Evolutionary conservation across 192 early-diverging fungal species (phyloP), one percentile per base, ranked within the genome.

Genomic region (Gigaspora rosea): DNA sequence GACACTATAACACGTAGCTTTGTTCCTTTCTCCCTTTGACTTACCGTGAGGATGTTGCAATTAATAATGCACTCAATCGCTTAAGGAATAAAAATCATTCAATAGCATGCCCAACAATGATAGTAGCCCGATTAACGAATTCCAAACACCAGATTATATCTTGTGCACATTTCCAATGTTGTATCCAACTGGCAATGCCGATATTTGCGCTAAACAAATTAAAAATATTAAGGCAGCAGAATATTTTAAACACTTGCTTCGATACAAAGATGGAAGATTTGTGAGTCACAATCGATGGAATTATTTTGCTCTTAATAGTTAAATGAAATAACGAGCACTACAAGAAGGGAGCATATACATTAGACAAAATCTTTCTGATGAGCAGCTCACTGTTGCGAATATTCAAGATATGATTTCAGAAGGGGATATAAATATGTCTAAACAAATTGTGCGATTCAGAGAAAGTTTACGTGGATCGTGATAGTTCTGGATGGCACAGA

Each of bases 81-180:
- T 33, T 66, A 32, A 12, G 35, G 33, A 16, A 1, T 3, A 7
- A 36, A 36, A 66, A 66, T 32, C 33, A 12, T 46, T 7, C 18
- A 16, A 35, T 35, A 47, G 33, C 32, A 32, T 66, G 64, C 32
- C 32, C 64, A 66, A 15, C 36, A 47, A 66, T 32, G 64, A 66
- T 32, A 66, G 16, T 18, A 36, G 64, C 15, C 64, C 64, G 8
- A 36, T 66, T 33, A 66, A 66, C 46, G 32, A 66, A 47, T 66
- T 66, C 64, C 8, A 66, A 66, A 66, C 64, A 2, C 18, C 32
- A 66, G 64, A 32, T 32, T 66, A 66, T 7, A 66, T 66, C 35
- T 12, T 18, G 7, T 15, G 11, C 10, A 32, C 64, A 58, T 66
- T 66, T 47, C 64, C 64, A 66, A 66, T 32, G 7, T 32, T 66